Evolutionary conservation across 495 filamentous ascomycete species (phyloP).

Genomic region (Cryomyces antarcticus): DNA sequence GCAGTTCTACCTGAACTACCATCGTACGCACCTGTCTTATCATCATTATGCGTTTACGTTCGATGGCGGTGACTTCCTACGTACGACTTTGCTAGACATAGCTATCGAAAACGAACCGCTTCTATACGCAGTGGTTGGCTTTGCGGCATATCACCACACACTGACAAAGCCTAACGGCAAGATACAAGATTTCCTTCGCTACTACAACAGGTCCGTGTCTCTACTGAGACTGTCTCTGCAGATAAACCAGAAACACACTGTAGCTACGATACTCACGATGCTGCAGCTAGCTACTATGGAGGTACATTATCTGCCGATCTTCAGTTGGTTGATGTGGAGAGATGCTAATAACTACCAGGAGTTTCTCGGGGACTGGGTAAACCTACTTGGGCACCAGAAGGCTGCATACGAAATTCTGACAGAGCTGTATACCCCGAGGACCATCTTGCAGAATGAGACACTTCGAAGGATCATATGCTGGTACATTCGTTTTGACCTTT

Average conservation of each 20-base stretch:
- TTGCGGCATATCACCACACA: conserved; percentile 71
- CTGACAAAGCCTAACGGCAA: conserved; percentile 44
- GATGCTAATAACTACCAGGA: conserved; percentile 37
- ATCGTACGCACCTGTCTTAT: conserved; percentile 48
- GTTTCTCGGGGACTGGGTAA: conserved; percentile 85
- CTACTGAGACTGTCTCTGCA: conserved; percentile 52
- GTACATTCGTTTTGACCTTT: conserved; percentile 81
- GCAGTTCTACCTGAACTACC: conserved; percentile 61
- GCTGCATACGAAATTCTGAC: conserved; percentile 68
- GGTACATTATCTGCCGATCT: conserved; percentile 27
- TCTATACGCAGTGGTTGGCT: conserved; percentile 75
- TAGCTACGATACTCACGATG: conserved; percentile 71
- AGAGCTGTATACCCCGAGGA: conserved; percentile 56
- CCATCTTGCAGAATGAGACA: conserved; percentile 46
- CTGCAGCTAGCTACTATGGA: conserved; percentile 85
- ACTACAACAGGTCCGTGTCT: conserved; percentile 73
- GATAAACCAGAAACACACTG: conserved; percentile 43
- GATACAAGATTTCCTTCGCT: conserved; percentile 65
- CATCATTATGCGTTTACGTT: conserved; percentile 64
- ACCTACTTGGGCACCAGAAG: conserved; percentile 77
- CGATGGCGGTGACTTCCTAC: conserved; percentile 49
- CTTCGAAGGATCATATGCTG: conserved; percentile 56
- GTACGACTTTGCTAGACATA: conserved; percentile 42
- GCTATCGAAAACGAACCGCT: conserved; percentile 66
- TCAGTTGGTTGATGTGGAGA: neutral